Evolutionary conservation across 441 rosid genomes (phyloP), one percentile per base, ranked within the genome.

Genomic region (Kokia cookei): DNA sequence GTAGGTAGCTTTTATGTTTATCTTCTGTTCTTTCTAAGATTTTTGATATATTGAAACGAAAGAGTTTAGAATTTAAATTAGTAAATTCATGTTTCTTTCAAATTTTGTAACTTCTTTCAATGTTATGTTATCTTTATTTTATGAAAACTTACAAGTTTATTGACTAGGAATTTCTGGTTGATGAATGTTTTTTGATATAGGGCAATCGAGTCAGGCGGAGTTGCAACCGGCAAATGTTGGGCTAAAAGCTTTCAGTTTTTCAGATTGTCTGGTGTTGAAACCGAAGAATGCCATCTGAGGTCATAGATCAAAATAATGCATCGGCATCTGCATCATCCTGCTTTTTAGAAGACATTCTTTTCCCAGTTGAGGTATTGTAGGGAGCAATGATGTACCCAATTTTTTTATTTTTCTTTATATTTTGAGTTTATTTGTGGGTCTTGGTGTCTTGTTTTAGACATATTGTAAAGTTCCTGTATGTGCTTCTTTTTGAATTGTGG

Each of bases 221-320:
- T 37, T 26, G 12, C 27, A 6, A 55, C 32, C 7, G 29, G 22
- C 8, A 27, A 71, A 75, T 57, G 73, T 74, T 71, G 67, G 69
- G 60, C 69, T 82, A 50, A 65, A 55, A 43, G 68, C 62, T 73
- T 74, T 74, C 75, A 68, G 70, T 77, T 77, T 71, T 75, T 65
- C 7, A 78, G 73, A 26, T 78, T 73, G 63, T 78, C 51, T 59
- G 76, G 77, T 48, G 53, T 69, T 48, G 61, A 22, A 81, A 71
- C 74, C 74, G 51, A 51, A 55, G 77, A 65, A 90, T 91, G 96
- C 88, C 91, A 43, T 90, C 82, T 74, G 89, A 88, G 78, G 73
- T 85, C 71, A 78, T 88, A 89, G 97, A 91, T 77, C 86, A 84
- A 45, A 89, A 91, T 83, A 85, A 89, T 75, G 83, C 80, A 51